Evolutionary conservation across 495 filamentous ascomycete genomes (phyloP), one percentile per base, ranked within the genome.

Genomic region (Viridothelium virens): DNA sequence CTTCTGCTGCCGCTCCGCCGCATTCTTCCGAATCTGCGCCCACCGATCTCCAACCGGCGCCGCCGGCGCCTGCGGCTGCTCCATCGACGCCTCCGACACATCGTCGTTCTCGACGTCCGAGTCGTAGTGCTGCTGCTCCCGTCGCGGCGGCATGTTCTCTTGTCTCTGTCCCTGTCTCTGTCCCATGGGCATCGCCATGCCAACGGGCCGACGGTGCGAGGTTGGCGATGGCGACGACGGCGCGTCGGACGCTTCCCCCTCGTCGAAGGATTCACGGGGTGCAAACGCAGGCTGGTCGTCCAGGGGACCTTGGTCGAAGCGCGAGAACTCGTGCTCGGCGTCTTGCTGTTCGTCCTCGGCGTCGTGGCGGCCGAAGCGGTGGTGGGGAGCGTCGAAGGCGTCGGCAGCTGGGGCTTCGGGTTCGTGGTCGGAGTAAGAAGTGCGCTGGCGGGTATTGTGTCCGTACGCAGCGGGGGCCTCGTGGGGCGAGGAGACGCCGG

Each of bases 21-120:
- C 94, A 69, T 96, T 97, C 83, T 91, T 92, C 66, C 91, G 83
- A 66, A 97, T 96, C 79, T 95, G 90, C 2, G 92, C 93, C 94
- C 94, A 98, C 46, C 92, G 85, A 72, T 93, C 89, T 63, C 86
- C 34, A 9, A 47, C 12, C 7, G 46, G 38, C 5, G 63, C 81
- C 38, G 74, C 80, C 66, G 75, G 81, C 63, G 63, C 74, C 59
- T 61, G 78, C 69, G 67, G 69, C 3, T 74, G 73, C 7, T 74
- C 68, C 62, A 72, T 65, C 25, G 70, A 68, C 1, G 65, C 59
- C 47, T 72, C 70, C 7, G 68, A 70, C 14, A 64, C 41, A 38
- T 48, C 61, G 18, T 72, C 68, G 38, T 66, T 37, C 18, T 50
- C 31, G 31, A 39, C 3, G 38, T 50, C 48, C 12, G 37, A 61